Base-by-base conservation (phyloP, 2,329 filamentous ascomycete species). In the Hymenoscyphus salicellus region DNA sequence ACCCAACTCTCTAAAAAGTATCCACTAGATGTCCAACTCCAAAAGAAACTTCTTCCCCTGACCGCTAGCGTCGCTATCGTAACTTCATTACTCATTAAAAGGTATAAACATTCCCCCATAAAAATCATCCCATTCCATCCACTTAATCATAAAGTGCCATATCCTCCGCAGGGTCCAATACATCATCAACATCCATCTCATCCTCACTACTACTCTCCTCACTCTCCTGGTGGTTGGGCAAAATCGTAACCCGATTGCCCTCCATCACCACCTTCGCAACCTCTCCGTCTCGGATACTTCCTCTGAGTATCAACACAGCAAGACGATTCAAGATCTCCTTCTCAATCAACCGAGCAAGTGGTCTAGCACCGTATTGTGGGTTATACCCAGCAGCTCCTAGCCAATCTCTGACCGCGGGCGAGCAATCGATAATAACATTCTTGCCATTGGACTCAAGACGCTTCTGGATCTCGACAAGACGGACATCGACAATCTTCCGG, bases 301-400 rank as follows among this genome's bases (percentile, higher is more conserved):
- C 92, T 68, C 93, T 86, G 28, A 99, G 83, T 68, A 99, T 96
- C 68, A 98, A 84, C 49, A 99, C 91, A 1, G 95, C 95, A 68
- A 99, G 82, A 59, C 89, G 88, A 79, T 99, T 99, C 73, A 99
- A 87, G 2, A 99, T 92, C 78, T 99, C 95, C 79, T 95, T 95
- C 82, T 99, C 95, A 72, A 99, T 97, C 65, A 99, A 86, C 61
- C 95, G 86, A 20, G 89, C 87, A 26, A 99, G 81, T 41, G 95
- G 95, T 64, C 95, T 86, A 49, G 95, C 95, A 77, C 95, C 95
- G 74, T 99, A 99, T 0, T 92, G 93, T 0, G 95, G 95, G 16
- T 92, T 96, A 81, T 99, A 99, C 10, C 95, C 95, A 0, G 93
- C 91, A 49, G 86, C 87, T 72, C 93, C 95, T 8, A 99, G 86